phyloP scores from a whole-genome alignment of 495 filamentous ascomycete species.

The Aspergillus carlsbadensis region DNA sequence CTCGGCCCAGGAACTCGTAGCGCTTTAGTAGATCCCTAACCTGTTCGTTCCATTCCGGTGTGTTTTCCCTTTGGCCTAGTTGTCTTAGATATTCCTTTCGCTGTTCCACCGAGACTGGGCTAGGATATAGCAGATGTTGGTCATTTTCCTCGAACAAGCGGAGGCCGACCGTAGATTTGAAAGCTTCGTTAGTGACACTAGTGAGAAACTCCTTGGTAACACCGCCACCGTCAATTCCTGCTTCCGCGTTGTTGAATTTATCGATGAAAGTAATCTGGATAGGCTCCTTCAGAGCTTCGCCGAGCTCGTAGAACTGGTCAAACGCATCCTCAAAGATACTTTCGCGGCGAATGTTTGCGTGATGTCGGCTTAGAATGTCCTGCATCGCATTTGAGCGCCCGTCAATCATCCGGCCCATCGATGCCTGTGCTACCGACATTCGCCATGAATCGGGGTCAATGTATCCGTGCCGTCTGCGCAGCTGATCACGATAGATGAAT shows the following conservation, averaged over 20 bases:
- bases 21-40: conserved; percentile 64
- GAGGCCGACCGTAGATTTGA: conserved; percentile 54
- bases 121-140: conserved; percentile 87
- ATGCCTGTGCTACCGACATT: conserved; percentile 50
- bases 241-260: conserved; percentile 80
- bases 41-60: conserved; percentile 52
- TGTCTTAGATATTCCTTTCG: conserved; percentile 56
- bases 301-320: conserved; percentile 77
- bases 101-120: conserved; percentile 77
- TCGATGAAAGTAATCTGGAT: conserved; percentile 98
- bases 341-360: conserved; percentile 78
- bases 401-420: conserved; percentile 39
- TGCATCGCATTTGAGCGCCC: conserved; percentile 24
- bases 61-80: conserved; percentile 52
- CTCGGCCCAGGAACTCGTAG: conserved; percentile 89
- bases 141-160: conserved; percentile 81
- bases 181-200: conserved; percentile 85
- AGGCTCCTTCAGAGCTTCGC: conserved; percentile 86
- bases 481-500: conserved; percentile 83
- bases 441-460: conserved; percentile 82
- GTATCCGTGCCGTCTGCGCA: conserved; percentile 69
- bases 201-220: conserved; percentile 98
- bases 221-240: conserved; percentile 94
- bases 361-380: conserved; percentile 66
- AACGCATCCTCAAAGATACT: conserved; percentile 85